Percentiles rank a stretch among this genome's conserved stretches.
Evolutionary conservation across 2,329 filamentous ascomycete genomes (phyloP).

Genomic region (Paraconiothyrium brasiliense): DNA sequence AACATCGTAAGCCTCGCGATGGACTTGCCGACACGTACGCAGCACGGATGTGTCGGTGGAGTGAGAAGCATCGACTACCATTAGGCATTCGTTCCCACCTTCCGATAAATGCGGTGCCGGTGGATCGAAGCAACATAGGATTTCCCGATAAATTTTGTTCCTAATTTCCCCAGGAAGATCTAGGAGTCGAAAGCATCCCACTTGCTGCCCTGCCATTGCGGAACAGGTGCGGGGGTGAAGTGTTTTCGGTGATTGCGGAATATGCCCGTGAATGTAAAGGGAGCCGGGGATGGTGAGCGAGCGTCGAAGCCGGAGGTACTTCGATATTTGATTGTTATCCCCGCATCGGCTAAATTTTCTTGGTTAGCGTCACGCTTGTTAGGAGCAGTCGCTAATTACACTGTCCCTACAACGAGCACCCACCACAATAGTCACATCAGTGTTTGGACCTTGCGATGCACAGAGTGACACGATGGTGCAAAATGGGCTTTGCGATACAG

Average conservation of each 20-base stretch:
- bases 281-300: background rate
- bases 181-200: conserved; percentile 17
- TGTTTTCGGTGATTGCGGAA: background rate
- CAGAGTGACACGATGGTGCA: no score
- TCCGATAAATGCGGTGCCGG: background rate
- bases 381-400: no score
- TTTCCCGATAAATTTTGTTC: conserved; percentile 21
- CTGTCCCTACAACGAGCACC: no score
- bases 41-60: conserved; percentile 23
- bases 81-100: background rate
- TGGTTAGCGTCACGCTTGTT: background rate
- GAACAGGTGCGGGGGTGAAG: background rate
- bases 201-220: background rate
- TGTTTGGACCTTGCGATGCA: no score
- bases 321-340: background rate
- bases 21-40: conserved; percentile 22
- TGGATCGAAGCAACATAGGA: conserved; percentile 20
- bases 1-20: conserved; percentile 30
- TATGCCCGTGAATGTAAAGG: background rate
- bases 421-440: no score
- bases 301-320: background rate
- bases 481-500: no score
- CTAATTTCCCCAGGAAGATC: conserved; percentile 26
- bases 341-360: background rate
- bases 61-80: conserved; percentile 4